These are phyloP conservation scores for Phycomyces blakesleeanus DNA, from an alignment of 192 early-diverging fungal genomes.

Conservation along the genomic window DNA sequence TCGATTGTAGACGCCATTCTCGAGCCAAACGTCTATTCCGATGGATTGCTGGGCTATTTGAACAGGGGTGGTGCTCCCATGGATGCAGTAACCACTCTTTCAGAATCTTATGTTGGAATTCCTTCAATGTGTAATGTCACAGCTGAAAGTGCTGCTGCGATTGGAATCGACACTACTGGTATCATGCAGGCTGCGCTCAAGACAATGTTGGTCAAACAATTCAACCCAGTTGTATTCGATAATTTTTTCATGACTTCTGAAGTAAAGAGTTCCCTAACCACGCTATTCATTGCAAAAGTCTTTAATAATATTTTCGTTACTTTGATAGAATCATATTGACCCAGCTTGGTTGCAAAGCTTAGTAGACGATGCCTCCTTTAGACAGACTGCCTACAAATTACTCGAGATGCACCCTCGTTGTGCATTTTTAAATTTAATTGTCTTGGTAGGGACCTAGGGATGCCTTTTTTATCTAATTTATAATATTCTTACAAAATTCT, in stretches of 20 bases:
- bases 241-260: constrained; percentile 40
- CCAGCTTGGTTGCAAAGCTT: constrained; percentile 56
- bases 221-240: constrained; percentile 57
- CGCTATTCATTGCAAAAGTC: not conserved
- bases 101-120: constrained; percentile 49
- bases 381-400: constrained; percentile 62
- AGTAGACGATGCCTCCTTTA: constrained; percentile 59
- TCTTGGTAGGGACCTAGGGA: too few relatives aligned
- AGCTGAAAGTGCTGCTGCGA: constrained; percentile 32
- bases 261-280: constrained; percentile 16
- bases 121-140: constrained; percentile 53
- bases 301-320: not conserved
- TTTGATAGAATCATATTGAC: constrained; percentile 9
- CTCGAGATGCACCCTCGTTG: constrained; percentile 61
- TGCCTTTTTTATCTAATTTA: not conserved
- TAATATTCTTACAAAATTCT: not conserved
- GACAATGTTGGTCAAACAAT: constrained; percentile 52
- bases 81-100: constrained; percentile 45
- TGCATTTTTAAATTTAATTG: constrained; percentile 54
- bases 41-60: constrained; percentile 36
- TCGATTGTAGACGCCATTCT: constrained; percentile 39
- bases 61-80: constrained; percentile 45
- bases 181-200: not conserved
- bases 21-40: constrained; percentile 40
- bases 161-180: constrained; percentile 33